Base-by-base conservation (phyloP, 768 basidiomycete genomes). In the Boletellus sp. region DNA sequence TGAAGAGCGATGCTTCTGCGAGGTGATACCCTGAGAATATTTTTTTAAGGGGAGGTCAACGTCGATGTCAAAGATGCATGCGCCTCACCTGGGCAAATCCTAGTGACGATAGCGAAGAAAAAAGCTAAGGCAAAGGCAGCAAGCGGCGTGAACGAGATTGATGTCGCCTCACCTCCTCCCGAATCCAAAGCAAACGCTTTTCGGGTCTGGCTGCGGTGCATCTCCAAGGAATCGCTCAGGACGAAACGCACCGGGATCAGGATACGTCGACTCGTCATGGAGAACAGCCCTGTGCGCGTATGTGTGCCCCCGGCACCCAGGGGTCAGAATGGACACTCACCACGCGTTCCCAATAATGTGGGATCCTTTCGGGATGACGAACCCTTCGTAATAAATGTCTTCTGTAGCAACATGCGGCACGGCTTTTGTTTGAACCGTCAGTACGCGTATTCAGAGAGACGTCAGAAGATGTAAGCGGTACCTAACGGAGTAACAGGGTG, bases 211-310 rank as follows among this genome's bases (percentile, higher is more conserved):
- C 19, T 63, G 56, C 0, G 64, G 55, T 2, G 24, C 50, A 0
- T 55, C 43, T 0, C 65, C 62, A 1, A 69, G 56, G 43, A 59
- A 73, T 10, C 71, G 62, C 26, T 73, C 72, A 5, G 72, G 72
- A 5, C 52, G 56, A 48, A 73, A 73, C 2, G 35, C 50, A 1
- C 37, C 36, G 2, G 73, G 72, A 39, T 71, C 59, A 4, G 64
- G 59, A 47, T 74, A 73, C 6, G 41, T 63, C 6, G 70, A 61
- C 2, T 73, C 72, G 58, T 85, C 76, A 40, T 77, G 76, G 1
- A 79, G 64, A 63, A 84, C 76, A n/a, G 63, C 67, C 81, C 83
- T 82, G 46, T 35, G 17, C 1, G 17, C 5, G 12, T 8, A 9
- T 45, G 12, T 32, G 20, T 16, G 9, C 65, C 50, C 12, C 38